Conservation (phyloP, 495 filamentous ascomycete genomes). For the Aspergillus sclerotioniger region DNA sequence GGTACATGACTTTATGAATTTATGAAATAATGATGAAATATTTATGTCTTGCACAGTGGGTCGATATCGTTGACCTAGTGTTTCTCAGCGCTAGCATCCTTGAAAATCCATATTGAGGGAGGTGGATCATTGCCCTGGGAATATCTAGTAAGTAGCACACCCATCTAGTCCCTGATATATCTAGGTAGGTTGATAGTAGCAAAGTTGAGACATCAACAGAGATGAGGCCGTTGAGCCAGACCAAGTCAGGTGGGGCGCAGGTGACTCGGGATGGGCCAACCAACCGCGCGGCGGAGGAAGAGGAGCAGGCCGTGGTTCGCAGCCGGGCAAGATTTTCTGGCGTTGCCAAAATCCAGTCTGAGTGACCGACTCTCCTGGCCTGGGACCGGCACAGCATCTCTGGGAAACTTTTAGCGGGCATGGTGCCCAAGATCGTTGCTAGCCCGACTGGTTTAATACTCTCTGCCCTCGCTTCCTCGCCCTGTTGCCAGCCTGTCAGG, state of each 20-base stretch:
- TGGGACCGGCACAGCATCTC: background rate
- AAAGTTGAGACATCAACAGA: no score
- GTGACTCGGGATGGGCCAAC: background rate
- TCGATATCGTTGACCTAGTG: no score
- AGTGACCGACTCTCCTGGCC: background rate
- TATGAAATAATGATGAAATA: no score
- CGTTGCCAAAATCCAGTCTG: background rate
- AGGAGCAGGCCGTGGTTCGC: background rate
- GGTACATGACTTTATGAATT: no score
- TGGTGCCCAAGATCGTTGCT: slow-evolving; percentile 37
- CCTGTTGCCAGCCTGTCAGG: slow-evolving; percentile 15
- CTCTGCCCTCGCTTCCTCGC: slow-evolving; percentile 24
- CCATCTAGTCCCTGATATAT: background rate
- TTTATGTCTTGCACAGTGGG: no score
- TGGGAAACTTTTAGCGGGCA: slow-evolving; percentile 27
- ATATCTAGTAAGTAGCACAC: no score
- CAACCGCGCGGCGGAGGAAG: no score
- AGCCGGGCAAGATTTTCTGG: background rate
- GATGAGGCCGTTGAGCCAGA: no score
- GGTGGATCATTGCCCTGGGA: no score
- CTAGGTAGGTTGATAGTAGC: background rate
- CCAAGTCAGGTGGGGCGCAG: background rate
- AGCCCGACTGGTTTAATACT: slow-evolving; percentile 8
- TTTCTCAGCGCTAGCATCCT: no score
- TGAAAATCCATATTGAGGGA: no score